phyloP scores from a whole-genome alignment of 176 grass and related monocot species.

The Otatea glauca region DNA sequence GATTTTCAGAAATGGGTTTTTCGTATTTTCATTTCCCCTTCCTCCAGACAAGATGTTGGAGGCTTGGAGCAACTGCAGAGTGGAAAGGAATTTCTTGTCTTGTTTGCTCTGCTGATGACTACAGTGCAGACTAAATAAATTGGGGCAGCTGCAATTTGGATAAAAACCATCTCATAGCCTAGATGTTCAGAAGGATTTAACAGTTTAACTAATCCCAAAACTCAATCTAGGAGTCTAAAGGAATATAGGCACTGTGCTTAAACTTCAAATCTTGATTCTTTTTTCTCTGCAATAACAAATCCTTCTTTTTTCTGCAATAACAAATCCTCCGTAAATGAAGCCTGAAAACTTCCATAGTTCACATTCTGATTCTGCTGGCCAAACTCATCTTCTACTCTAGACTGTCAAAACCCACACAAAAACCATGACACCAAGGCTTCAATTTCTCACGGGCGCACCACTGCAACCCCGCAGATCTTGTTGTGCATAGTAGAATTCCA shows the following conservation, averaged over 20 bases:
- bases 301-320: no score
- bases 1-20: background rate
- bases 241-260: background rate
- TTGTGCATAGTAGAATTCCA: background rate
- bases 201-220: background rate
- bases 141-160: background rate
- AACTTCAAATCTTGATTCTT: background rate
- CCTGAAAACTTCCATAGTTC: background rate
- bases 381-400: background rate
- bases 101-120: background rate
- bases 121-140: background rate
- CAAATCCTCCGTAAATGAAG: background rate
- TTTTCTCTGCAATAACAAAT: background rate
- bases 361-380: background rate
- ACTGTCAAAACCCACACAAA: background rate
- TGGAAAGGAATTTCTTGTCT: background rate
- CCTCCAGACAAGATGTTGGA: background rate
- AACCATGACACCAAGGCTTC: background rate
- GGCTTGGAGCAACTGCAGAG: background rate
- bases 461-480: slow-evolving; percentile 33
- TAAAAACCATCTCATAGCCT: background rate
- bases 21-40: slow-evolving; percentile 4
- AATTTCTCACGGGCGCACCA: background rate
- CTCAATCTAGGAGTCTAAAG: background rate
- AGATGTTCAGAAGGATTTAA: background rate